Evolutionary conservation across 1,139 yeast species (phyloP).

Genomic region (Saccharomyces hybrid): DNA sequence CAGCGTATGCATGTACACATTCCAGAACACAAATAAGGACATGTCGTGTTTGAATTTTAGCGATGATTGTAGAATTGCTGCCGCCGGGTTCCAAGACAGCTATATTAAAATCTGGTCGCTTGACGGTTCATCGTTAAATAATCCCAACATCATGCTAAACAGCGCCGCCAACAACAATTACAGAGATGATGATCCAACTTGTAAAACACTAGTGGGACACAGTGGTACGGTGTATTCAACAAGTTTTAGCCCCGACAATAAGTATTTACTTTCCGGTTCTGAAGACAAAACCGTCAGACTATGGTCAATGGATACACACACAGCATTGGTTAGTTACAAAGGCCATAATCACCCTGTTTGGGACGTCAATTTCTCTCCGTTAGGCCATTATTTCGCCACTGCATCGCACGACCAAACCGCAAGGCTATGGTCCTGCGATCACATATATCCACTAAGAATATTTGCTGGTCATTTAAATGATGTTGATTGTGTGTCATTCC

Average conservation of each 20-base stretch:
- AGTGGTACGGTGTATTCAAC: slow-evolving; percentile 90
- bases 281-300: slow-evolving; percentile 88
- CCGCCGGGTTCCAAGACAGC: slow-evolving; percentile 92
- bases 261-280: slow-evolving; percentile 71
- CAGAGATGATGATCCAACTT: slow-evolving; percentile 15
- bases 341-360: slow-evolving; percentile 97
- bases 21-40: slow-evolving; percentile 89
- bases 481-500: slow-evolving; percentile 92
- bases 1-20: slow-evolving; percentile 95
- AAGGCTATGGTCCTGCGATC: slow-evolving; percentile 96
- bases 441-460: slow-evolving; percentile 88
- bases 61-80: slow-evolving; percentile 78
- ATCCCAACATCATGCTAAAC: slow-evolving; percentile 8
- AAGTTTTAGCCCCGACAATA: slow-evolving; percentile 85
- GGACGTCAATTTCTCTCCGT: slow-evolving; percentile 93
- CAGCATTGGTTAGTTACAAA: slow-evolving; percentile 85
- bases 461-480: slow-evolving; percentile 97
- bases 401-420: slow-evolving; percentile 98
- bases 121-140: slow-evolving; percentile 70
- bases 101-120: slow-evolving; percentile 87
- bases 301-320: slow-evolving; percentile 91
- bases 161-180: slow-evolving; percentile 15
- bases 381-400: slow-evolving; percentile 95
- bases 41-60: slow-evolving; percentile 80
- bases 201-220: slow-evolving; percentile 77